Base-by-base conservation (phyloP, 257 asterid genomes). In the Marsdenia floribunda region DNA sequence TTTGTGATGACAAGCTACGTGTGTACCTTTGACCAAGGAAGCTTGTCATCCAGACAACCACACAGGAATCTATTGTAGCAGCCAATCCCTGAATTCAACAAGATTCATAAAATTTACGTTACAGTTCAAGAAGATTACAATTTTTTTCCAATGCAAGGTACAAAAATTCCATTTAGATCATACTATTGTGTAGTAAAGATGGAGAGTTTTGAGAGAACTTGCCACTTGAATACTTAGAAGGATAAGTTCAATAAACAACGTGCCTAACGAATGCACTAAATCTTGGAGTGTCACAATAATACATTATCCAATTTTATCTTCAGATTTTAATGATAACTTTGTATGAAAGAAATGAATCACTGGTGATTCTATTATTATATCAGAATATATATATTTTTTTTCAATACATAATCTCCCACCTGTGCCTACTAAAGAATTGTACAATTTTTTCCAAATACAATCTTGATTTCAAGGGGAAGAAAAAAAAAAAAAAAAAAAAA, bases 61-160 rank as follows among this genome's bases (percentile, higher is more conserved):
- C 98, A 90, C 70, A 97, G 98, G 77, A 93, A 93, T 38, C 98
- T 97, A 82, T 93, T 93, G 90, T 91, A 93, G 80, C 98, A 93
- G 80, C 98, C 98, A 74, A 93, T 93, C 76, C 98, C 98, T 93
- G 72, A 54, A 49, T 6, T 33, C 46, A 49, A 59, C 65, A 40
- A 67, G 42, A 73, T 47, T 42, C 72, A 61, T 75, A 76, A 73
- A 42, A 77, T 11, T 7, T 47, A 71, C 78, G 59, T 59, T 50
- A 77, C 24, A 73, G 9, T 47, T 49, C 19, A 74, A 26, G 3
- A 76, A 54, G 78, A 47, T 68, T 40, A 11, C 73, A 64, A 37
- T 15, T 6, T n/a, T 33, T 63, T 8, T 35, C 35, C 33, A 47
- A 59, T 37, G 37, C 24, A 46, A 16, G 6, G 6, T 15, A 18